Percentiles rank a stretch among this genome's conserved stretches.
phyloP scores from a whole-genome alignment of 371 early-diverging fungal genomes.

The Furculomyces boomerangus region DNA sequence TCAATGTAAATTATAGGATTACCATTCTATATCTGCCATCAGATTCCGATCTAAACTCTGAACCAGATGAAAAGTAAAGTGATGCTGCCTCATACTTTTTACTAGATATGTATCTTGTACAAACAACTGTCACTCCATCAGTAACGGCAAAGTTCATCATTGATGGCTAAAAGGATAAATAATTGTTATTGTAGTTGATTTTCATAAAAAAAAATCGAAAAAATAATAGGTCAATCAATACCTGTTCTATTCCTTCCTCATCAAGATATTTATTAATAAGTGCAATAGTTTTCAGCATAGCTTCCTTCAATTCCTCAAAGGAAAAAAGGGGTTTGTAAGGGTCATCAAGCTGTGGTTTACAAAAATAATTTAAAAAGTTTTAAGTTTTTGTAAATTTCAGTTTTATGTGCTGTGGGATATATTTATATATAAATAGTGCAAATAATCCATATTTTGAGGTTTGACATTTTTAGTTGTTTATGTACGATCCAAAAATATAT shows the following conservation, averaged over 20 bases:
- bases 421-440: too few species aligned
- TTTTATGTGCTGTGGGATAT: too few species aligned
- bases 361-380: too few species aligned
- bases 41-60: conserved; percentile 15
- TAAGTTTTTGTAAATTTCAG: too few species aligned
- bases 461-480: neutral
- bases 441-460: neutral
- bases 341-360: conserved; percentile 41
- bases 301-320: conserved; percentile 37
- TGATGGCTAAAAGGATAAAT: conserved; percentile 27
- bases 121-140: conserved; percentile 58
- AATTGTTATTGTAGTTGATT: too few species aligned
- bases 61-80: conserved; percentile 59
- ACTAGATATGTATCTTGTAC: conserved; percentile 58
- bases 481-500: conserved; percentile 11
- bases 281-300: conserved; percentile 56
- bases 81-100: conserved; percentile 50
- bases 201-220: neutral
- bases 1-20: neutral
- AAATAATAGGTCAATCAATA: neutral
- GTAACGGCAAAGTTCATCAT: conserved; percentile 77
- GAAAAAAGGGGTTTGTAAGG: conserved; percentile 28
- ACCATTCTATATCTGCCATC: conserved; percentile 56
- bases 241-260: conserved; percentile 34
- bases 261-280: conserved; percentile 48